A percentile compares a stretch with the other conserved stretches of the same genome.
These are phyloP conservation scores for Arthrinium phaeospermum DNA, from an alignment of 2,329 filamentous ascomycete genomes.

Conservation along the genomic window DNA sequence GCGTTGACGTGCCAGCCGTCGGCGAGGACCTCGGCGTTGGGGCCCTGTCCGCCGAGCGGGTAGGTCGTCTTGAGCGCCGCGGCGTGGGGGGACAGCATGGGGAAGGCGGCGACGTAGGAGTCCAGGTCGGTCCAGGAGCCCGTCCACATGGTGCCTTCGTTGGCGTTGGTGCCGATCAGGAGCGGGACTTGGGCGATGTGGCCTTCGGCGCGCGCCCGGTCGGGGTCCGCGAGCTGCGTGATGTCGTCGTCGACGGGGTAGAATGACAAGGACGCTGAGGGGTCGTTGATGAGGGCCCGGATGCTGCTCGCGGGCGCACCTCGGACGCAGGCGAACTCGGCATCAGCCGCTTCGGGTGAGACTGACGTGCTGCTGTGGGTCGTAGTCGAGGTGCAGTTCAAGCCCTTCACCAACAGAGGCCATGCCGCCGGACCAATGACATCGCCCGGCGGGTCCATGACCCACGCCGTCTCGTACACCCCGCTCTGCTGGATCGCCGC, in stretches of 20 bases:
- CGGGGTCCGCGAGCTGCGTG: constrained; percentile 42
- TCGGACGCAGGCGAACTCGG: constrained; percentile 46
- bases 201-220: constrained; percentile 33
- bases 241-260: constrained; percentile 38
- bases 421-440: constrained; percentile 33
- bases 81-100: constrained; percentile 14
- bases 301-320: constrained; percentile 40
- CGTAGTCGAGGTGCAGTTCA: constrained; percentile 35
- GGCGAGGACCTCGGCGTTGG: background rate
- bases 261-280: constrained; percentile 35
- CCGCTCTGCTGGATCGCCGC: constrained; percentile 43
- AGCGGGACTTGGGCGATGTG: constrained; percentile 35
- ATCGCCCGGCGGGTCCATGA: constrained; percentile 27
- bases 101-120: constrained; percentile 1
- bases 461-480: constrained; percentile 27
- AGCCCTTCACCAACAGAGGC: constrained; percentile 29
- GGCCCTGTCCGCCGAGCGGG: constrained; percentile 5
- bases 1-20: constrained; percentile 29
- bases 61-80: constrained; percentile 12
- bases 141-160: constrained; percentile 34
- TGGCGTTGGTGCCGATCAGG: constrained; percentile 33
- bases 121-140: constrained; percentile 5
- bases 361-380: constrained; percentile 18
- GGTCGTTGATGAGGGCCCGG: constrained; percentile 37
- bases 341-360: constrained; percentile 29